These are phyloP conservation scores for Fusarium beomiforme DNA, from an alignment of 2,329 filamentous ascomycete genomes.

Conservation along the genomic window DNA sequence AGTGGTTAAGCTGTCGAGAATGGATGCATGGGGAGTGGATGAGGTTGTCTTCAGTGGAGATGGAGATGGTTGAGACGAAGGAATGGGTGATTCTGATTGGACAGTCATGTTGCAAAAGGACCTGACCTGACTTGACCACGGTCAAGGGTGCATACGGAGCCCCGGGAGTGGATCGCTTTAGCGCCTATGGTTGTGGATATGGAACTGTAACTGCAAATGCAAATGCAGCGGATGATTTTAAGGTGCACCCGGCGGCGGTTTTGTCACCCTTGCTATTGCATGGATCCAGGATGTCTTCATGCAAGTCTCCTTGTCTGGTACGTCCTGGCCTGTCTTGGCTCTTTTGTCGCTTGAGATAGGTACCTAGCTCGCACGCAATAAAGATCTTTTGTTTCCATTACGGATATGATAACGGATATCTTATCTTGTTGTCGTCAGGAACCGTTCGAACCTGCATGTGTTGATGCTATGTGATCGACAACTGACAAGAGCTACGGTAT, in stretches of 20 bases:
- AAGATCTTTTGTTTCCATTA: slow-evolving; percentile 41
- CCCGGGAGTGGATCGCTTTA: slow-evolving; percentile 44
- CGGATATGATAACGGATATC: slow-evolving; percentile 37
- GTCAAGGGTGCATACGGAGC: slow-evolving; percentile 24
- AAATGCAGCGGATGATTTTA: slow-evolving; percentile 44
- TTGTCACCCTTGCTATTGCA: slow-evolving; percentile 25
- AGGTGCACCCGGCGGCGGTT: slow-evolving; percentile 44
- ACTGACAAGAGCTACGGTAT: slow-evolving; percentile 3
- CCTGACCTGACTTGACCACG: slow-evolving; percentile 32
- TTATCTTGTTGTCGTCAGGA: slow-evolving; percentile 37
- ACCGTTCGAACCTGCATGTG: slow-evolving; percentile 27
- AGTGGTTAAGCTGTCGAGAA: slow-evolving; percentile 28
- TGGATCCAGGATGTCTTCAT: slow-evolving; percentile 4
- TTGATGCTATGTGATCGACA: slow-evolving; percentile 19
- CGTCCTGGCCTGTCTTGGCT: slow-evolving; percentile 22
- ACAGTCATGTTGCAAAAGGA: slow-evolving; percentile 36
- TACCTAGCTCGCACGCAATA: slow-evolving; percentile 29
- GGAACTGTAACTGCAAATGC: not conserved
- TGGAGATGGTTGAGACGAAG: slow-evolving; percentile 16
- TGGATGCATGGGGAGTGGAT: slow-evolving; percentile 34
- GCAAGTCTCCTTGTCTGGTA: slow-evolving; percentile 22
- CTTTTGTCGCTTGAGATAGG: slow-evolving; percentile 33
- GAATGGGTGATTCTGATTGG: slow-evolving; percentile 14
- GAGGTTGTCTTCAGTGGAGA: slow-evolving; percentile 31
- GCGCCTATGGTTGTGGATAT: slow-evolving; percentile 24